These are phyloP conservation scores for Sclerotinia sclerotiorum DNA, from an alignment of 2,329 filamentous ascomycete genomes.

Conservation along the genomic window DNA sequence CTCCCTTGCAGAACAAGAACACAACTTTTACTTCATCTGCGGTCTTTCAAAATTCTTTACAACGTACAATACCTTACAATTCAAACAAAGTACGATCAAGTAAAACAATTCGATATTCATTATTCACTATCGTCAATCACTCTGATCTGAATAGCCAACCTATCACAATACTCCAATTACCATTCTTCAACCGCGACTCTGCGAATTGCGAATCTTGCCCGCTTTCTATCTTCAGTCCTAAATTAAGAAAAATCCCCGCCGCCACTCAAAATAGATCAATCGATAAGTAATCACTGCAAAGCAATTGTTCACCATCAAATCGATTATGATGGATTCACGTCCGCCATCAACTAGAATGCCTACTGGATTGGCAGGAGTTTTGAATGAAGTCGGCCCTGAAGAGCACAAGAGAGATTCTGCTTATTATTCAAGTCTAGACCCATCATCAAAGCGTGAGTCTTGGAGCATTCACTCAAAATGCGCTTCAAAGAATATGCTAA, in stretches of 20 bases:
- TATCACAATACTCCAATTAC: background rate
- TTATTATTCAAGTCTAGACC: slow-evolving; percentile 47
- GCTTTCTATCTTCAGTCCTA: slow-evolving; percentile 14
- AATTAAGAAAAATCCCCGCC: slow-evolving; percentile 10
- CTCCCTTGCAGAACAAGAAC: slow-evolving; percentile 17
- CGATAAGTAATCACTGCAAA: slow-evolving; percentile 12
- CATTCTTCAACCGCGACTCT: slow-evolving; percentile 17
- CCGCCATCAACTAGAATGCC: slow-evolving; percentile 38
- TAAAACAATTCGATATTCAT: background rate
- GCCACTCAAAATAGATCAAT: slow-evolving; percentile 11
- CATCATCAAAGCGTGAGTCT: slow-evolving; percentile 52
- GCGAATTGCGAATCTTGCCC: slow-evolving; percentile 20
- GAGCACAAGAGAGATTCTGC: slow-evolving; percentile 52
- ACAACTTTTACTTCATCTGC: slow-evolving; percentile 9
- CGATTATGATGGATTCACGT: slow-evolving; percentile 21
- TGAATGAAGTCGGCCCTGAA: slow-evolving; percentile 48
- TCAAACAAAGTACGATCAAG: background rate
- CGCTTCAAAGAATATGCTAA: slow-evolving; percentile 5
- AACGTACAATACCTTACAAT: background rate
- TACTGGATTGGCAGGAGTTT: slow-evolving; percentile 50
- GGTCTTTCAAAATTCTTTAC: background rate
- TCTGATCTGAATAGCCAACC: background rate
- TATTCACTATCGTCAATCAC: background rate
- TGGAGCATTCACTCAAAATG: background rate
- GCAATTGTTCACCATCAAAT: slow-evolving; percentile 9